Evolutionary conservation across 2,329 filamentous ascomycete genomes (phyloP).

Genomic region (Aureobasidium leucospermi): DNA sequence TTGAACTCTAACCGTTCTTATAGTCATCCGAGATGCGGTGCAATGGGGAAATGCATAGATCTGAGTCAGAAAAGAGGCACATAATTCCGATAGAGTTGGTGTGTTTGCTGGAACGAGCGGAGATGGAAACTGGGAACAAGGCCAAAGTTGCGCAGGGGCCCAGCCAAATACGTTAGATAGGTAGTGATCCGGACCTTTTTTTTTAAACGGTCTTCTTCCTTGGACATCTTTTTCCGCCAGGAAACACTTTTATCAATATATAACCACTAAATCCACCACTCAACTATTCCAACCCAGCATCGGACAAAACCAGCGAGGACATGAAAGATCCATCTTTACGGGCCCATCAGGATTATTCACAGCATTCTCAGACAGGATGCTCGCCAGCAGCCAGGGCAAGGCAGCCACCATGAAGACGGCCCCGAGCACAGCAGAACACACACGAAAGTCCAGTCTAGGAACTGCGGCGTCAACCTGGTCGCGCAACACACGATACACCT

Average conservation of each 20-base stretch:
- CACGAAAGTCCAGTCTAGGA: neutral
- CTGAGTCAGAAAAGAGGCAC: neutral
- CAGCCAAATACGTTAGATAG: neutral
- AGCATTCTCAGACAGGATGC: conserved; percentile 13
- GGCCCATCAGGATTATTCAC: neutral
- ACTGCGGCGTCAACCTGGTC: neutral
- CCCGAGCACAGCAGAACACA: neutral
- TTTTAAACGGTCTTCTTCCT: neutral
- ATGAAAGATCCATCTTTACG: conserved; percentile 14
- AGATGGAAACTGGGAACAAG: neutral
- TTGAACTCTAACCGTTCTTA: neutral
- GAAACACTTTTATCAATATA: neutral
- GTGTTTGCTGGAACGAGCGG: neutral
- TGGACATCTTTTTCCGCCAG: neutral
- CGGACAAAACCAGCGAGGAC: neutral
- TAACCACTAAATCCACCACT: neutral
- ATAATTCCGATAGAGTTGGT: neutral
- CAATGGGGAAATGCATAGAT: neutral
- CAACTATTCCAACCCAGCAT: neutral
- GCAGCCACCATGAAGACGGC: conserved; percentile 8
- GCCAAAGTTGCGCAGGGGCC: conserved; percentile 5
- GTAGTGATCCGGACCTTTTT: neutral
- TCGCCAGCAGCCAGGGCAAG: conserved; percentile 1
- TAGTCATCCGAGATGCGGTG: neutral
- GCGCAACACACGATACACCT: conserved; percentile 1